Evolutionary conservation across 1,284 basidiomycete genomes (phyloP).

Genomic region (Calocybe gambosa): DNA sequence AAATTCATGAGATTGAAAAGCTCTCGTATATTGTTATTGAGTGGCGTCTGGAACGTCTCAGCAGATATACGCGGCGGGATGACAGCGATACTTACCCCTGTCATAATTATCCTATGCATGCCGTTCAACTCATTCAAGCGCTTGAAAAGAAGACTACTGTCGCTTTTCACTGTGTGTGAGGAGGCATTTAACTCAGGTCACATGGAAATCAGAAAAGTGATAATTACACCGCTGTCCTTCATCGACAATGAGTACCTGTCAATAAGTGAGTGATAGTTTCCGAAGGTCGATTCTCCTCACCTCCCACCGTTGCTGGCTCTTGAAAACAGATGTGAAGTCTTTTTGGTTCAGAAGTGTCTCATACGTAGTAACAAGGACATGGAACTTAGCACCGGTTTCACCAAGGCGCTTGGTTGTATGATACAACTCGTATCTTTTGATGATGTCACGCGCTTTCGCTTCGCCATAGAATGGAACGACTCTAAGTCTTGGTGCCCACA

Average conservation of each 20-base stretch:
- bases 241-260: conserved; percentile 75
- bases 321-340: conserved; percentile 75
- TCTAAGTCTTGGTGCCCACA: conserved; percentile 82
- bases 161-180: conserved; percentile 63
- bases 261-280: neutral
- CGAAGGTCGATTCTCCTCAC: conserved; percentile 21
- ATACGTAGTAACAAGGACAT: conserved; percentile 88
- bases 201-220: neutral
- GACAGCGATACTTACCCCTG: conserved; percentile 51
- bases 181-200: neutral
- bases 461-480: conserved; percentile 84
- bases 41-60: conserved; percentile 60
- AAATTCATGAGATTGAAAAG: conserved; percentile 95
- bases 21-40: conserved; percentile 96
- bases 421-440: conserved; percentile 78
- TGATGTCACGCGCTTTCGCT: conserved; percentile 71
- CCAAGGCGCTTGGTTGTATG: conserved; percentile 41
- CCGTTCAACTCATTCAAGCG: conserved; percentile 77
- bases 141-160: conserved; percentile 76
- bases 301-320: conserved; percentile 85
- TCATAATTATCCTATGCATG: conserved; percentile 85
- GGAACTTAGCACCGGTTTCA: conserved; percentile 60
- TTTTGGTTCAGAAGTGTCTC: conserved; percentile 64
- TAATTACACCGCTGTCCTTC: conserved; percentile 86
- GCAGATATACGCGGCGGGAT: conserved; percentile 1